phyloP scores from a whole-genome alignment of 257 asterid genomes.

The Ilex asprella region DNA sequence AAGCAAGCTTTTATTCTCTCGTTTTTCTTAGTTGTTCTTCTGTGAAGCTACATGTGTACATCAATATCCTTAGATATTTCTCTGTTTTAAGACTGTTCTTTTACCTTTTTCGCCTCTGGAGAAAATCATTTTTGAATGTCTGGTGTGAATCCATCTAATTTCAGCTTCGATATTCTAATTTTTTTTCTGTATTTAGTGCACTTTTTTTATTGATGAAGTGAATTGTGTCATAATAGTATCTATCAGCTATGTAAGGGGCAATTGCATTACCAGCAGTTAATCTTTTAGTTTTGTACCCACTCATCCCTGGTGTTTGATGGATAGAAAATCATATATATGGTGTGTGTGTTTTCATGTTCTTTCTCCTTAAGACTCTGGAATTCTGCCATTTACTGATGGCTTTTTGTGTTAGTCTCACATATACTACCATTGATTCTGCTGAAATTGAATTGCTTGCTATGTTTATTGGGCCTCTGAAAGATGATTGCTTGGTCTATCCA shows the following conservation, averaged over 20 bases:
- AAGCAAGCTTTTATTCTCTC: not conserved
- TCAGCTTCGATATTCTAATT: no score
- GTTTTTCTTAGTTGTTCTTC: not conserved
- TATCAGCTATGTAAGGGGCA: not conserved
- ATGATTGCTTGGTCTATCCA: constrained; percentile 26
- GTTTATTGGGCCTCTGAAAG: constrained; percentile 5
- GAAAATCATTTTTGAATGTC: not conserved
- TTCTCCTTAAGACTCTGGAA: not conserved
- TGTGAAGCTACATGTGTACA: not conserved
- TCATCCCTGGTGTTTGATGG: not conserved
- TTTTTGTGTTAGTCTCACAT: not conserved
- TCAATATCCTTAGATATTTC: not conserved
- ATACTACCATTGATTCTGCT: not conserved
- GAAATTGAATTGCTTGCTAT: not conserved
- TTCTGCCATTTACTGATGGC: not conserved
- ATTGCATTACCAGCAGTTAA: not conserved
- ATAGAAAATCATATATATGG: not conserved
- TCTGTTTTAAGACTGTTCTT: not conserved
- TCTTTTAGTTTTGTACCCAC: not conserved
- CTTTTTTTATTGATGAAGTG: no score
- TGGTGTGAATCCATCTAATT: not conserved
- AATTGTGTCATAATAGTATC: no score
- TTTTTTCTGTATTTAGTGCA: no score
- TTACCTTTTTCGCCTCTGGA: not conserved
- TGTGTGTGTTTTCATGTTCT: not conserved